Evolutionary conservation across 371 early-diverging fungal species (phyloP), one percentile per base, ranked within the genome.

Genomic region (Lichtheimia ornata): DNA sequence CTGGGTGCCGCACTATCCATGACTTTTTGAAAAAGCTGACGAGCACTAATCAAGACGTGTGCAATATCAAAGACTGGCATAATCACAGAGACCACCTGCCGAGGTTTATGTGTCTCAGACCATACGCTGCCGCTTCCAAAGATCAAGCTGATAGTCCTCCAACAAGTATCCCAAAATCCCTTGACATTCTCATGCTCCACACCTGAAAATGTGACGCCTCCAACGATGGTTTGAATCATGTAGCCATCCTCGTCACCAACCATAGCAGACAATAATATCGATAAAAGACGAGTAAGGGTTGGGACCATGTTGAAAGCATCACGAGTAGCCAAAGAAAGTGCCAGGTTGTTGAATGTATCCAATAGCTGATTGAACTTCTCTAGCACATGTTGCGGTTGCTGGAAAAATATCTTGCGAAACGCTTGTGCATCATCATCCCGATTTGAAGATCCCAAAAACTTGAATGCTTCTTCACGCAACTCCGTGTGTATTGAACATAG

Each of bases 101-200:
- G 58, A 0, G 81, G 76, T 5, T 64, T 64, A 44, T 75, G 66
- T 1, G 28, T 54, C 9, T 67, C 65, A 17, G 81, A 77, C 81
- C 81, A 80, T 18, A 54, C 43, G 2, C 70, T 53, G 0, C 69
- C 71, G 2, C 58, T 65, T 1, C 60, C 69, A 18, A 75, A 62
- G 0, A 73, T 61, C 22, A 64, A 56, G 17, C 59, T 64, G 13
- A 67, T 57, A 4, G 70, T 65, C 40, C 62, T 59, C 81, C 81
- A 80, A 15, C 65, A 63, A 0, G 56, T 57, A 40, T 71, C 67
- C 81, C 81, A 80, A 28, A 80, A 71, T 1, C 60, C 60, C 3
- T 63, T 57, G 6, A 74, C 40, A 3, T 49, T 22, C 5, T 61
- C 59, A n/a, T 72, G 67, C 12, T 76, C 72, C 25, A 69, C 71